Evolutionary conservation across 768 basidiomycete species (phyloP), one percentile per base, ranked within the genome.

Genomic region (Amanita phalloides): DNA sequence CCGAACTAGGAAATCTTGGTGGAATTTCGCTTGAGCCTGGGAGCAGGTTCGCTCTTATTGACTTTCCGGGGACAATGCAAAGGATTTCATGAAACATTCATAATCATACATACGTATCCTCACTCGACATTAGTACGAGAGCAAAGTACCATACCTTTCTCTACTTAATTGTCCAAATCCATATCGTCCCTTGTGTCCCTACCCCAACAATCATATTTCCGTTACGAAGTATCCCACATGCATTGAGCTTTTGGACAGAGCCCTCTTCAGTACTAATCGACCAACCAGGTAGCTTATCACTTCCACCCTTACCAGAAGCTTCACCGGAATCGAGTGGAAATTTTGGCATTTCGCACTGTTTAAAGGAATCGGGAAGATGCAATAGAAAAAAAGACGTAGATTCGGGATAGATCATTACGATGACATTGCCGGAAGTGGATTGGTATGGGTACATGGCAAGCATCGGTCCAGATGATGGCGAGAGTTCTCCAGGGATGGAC

Each of bases 141-240:
- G 33, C 8, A 39, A 48, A 33, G 20, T 48, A 48, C 32, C 20
- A 8, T 48, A 38, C 30, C 30, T 17, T 52, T 45, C 23, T 35
- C 17, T 53, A 49, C 39, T 36, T 53, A 36, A 57, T 54, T 30
- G 56, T 58, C 72, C 74, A 76, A 10, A 73, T 61, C 72, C 72
- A 74, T 10, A 74, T 53, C 23, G 55, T 68, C 13, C 69, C 70
- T 49, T 61, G 60, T 6, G 67, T 63, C 4, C 73, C 74, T 44
- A 70, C 68, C 23, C 68, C 73, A 20, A 71, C 61, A 48, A 76
- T 62, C 11, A 67, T 55, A 35, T 61, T 61, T 4, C 78, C 79
- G 38, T 67, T 68, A 56, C 68, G 63, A 0, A 73, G 68, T 59
- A 79, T 68, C 6, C 66, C 66, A 54, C 72, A 71, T 37, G 65